These are phyloP conservation scores for Brettanomyces naardenensis DNA, from an alignment of 805 yeast genomes.

Conservation along the genomic window DNA sequence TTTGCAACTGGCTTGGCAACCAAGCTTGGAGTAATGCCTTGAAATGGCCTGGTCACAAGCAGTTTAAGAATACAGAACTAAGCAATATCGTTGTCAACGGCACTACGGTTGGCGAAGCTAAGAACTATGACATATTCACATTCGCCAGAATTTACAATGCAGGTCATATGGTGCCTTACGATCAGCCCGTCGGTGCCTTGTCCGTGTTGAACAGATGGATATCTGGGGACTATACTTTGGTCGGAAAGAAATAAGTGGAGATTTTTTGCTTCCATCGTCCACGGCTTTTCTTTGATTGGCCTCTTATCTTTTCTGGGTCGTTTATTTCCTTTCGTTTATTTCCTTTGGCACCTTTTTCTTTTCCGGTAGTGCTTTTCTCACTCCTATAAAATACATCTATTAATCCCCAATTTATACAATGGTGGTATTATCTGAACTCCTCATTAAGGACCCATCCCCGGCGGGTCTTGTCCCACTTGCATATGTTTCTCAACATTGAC, in stretches of 20 bases:
- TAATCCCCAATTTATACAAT: background rate
- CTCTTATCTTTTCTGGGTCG: no score
- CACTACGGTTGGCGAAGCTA: conserved; percentile 60
- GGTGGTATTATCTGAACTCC: conserved; percentile 34
- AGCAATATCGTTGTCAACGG: conserved; percentile 23
- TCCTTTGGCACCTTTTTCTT: no score
- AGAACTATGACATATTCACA: conserved; percentile 62
- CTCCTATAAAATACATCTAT: background rate
- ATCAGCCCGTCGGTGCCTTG: conserved; percentile 69
- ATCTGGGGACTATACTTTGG: conserved; percentile 39
- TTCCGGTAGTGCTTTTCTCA: no score
- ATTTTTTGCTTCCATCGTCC: no score
- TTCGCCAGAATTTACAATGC: conserved; percentile 74
- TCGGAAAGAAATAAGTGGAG: conserved; percentile 15
- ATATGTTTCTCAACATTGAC: conserved; percentile 59
- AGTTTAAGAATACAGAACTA: conserved; percentile 20
- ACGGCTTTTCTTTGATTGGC: no score
- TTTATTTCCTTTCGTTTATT: no score
- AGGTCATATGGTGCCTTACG: conserved; percentile 91
- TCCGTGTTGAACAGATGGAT: conserved; percentile 74
- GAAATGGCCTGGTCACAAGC: conserved; percentile 47
- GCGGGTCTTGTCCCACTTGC: conserved; percentile 51
- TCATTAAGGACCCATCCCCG: conserved; percentile 62
- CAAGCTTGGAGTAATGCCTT: conserved; percentile 70
- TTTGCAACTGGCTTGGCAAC: conserved; percentile 91